Percentiles rank a stretch among this genome's conserved stretches.
Conservation (phyloP, 179 eudicot species). For the Heliamphora pulchella region DNA sequence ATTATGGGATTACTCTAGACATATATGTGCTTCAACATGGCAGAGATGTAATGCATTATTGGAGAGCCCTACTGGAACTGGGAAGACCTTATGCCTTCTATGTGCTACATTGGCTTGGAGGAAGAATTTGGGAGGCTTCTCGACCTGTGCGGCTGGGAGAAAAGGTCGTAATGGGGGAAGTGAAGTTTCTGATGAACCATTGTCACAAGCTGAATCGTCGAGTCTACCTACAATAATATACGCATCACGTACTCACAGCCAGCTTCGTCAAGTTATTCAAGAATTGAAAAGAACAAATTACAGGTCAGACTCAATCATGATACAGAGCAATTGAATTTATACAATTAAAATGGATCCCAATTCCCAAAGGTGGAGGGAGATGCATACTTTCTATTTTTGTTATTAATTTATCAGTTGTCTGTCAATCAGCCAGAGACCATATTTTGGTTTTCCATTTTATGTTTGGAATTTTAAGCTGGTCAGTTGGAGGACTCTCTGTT, state of each 20-base stretch:
- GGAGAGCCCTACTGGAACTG: slow-evolving; percentile 99
- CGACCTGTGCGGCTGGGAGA: slow-evolving; percentile 29
- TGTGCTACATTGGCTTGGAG: slow-evolving; percentile 97
- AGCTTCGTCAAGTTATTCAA: slow-evolving; percentile 80
- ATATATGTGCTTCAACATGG: slow-evolving; percentile 19
- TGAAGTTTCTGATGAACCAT: slow-evolving; percentile 29
- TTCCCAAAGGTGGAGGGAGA: too few relatives aligned
- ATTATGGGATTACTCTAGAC: neutral
- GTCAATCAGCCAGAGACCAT: neutral
- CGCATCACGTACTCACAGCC: slow-evolving; percentile 95
- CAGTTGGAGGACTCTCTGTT: neutral
- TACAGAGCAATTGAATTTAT: neutral
- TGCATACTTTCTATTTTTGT: neutral
- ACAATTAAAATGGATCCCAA: neutral
- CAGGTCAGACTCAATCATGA: slow-evolving; percentile 44
- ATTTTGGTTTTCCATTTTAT: neutral
- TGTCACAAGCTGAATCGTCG: slow-evolving; percentile 36
- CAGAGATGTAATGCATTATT: slow-evolving; percentile 81
- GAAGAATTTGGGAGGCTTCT: slow-evolving; percentile 75
- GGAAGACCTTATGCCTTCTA: slow-evolving; percentile 93
- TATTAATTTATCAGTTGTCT: neutral
- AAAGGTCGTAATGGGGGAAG: slow-evolving; percentile 21
- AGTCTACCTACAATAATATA: slow-evolving; percentile 63
- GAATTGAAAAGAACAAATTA: slow-evolving; percentile 81
- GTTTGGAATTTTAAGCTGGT: neutral